Percentiles rank a stretch among this genome's conserved stretches.
Evolutionary conservation across 257 asterid genomes (phyloP).

Genomic region (Gentiana dahurica): DNA sequence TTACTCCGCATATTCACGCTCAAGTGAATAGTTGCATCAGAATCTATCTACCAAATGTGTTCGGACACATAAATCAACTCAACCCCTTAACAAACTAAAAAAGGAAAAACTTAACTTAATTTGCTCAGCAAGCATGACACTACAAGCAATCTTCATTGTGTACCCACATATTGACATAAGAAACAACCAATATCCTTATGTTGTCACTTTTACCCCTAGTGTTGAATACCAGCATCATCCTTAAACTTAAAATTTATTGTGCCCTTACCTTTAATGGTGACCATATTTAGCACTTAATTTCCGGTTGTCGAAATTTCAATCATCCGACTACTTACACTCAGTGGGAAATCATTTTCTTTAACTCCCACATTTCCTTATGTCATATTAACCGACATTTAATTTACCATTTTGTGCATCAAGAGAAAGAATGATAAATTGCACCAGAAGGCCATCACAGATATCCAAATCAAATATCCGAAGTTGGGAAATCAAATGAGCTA

Average conservation of each 20-base stretch:
- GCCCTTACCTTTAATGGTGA: too few relatives aligned
- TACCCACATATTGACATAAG: not conserved
- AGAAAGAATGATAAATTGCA: not conserved
- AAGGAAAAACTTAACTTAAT: not conserved
- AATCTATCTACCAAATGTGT: not conserved
- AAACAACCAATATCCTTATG: not conserved
- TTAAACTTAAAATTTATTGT: not conserved
- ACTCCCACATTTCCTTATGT: not conserved
- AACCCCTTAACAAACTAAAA: not conserved
- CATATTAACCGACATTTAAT: not conserved
- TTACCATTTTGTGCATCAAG: not conserved
- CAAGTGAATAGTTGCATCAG: too few relatives aligned
- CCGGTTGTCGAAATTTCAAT: not conserved
- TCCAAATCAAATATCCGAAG: not conserved
- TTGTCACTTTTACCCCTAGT: not conserved
- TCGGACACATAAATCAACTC: not conserved
- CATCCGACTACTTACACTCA: conserved; percentile 4
- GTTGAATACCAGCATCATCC: not conserved
- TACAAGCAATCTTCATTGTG: not conserved
- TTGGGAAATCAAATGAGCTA: not conserved
- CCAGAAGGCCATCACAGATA: not conserved
- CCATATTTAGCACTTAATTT: conserved; percentile 3
- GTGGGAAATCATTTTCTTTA: conserved; percentile 1
- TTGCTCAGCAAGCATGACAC: not conserved
- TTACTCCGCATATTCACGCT: too few relatives aligned